Base-by-base conservation (phyloP, 768 basidiomycete genomes). In the Naematelia aurantialba region DNA sequence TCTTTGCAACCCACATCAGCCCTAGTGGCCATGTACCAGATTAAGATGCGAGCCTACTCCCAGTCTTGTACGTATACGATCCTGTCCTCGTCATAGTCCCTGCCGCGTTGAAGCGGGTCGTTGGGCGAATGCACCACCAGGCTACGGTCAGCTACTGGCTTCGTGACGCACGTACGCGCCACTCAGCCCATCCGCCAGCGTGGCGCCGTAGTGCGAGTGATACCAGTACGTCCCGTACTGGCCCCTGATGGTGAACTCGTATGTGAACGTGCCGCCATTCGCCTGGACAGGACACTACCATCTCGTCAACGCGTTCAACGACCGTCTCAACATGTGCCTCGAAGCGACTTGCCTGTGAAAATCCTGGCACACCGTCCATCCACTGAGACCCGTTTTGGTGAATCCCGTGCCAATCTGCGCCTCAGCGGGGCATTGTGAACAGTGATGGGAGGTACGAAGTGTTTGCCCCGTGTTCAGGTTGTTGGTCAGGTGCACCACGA, bases 31-130 rank as follows among this genome's bases (percentile, higher is more conserved):
- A 14, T 14, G 47, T 25, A 49, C 47, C 1, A 14, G n/a, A 24
- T n/a, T n/a, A n/a, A n/a, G n/a, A n/a, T 22, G 13, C 19, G 17
- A 56, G 30, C 53, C 22, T 34, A 52, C 30, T 46, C 29, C 44
- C 48, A 34, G 30, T 42, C 45, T 22, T 44, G 24, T 1, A 44
- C 25, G 12, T 55, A 46, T 2, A 65, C 5, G 2, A 68, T 54
- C 44, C 62, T 56, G n/a, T 74, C 72, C 31, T 68, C 58, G 46
- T 74, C 68, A 29, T 55, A 74, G 55, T 74, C 68, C 5, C 14
- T 19, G 10, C 70, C 70, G n/a, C 61, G 58, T 26, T 56, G 50
- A 26, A 74, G 54, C 2, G 70, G 68, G 46, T 74, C 72, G 12
- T 54, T 45, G 0, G 51, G 42, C 11, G 64, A 66, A 39, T 69